Evolutionary conservation across 768 basidiomycete species (phyloP), one percentile per base, ranked within the genome.

Genomic region (Lactarius hatsudake): DNA sequence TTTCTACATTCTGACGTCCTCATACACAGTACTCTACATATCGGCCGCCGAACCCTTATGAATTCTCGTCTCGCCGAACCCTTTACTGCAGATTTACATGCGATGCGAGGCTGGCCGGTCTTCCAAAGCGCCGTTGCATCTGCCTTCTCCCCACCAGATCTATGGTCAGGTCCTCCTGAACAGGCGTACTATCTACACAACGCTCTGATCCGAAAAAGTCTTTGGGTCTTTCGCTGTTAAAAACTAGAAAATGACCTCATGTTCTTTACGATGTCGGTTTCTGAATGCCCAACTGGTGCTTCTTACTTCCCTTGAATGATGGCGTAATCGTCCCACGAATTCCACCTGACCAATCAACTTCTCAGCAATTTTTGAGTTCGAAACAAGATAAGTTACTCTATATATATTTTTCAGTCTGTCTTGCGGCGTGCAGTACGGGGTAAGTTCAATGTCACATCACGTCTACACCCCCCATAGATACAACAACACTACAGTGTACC

Each of bases 1-100:
- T 51, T 5, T 51, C 10, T 36, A 3, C 13, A 1, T 6, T 6
- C 51, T 67, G 45, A 67, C 43, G 54, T 63, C 45, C 58, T 38
- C 48, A 34, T 48, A 17, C 65, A 8, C 64, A 92, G 91, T 92
- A 63, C 78, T 91, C 42, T 93, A 92, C 75, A 93, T 63, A 59
- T 66, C 61, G 28, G 61, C 56, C 0, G 66, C 36, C 42, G 66
- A 67, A 43, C 57, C 61, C 40, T 28, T 67, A 58, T 67, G 38
- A 67, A 53, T 26, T 42, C n/a, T 38, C n/a, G n/a, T 26, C 43
- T 26, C 26, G 53, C 36, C 51, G n/a, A 17, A n/a, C 30, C 30
- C 30, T 32, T 61, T 51, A 51, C 48, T 51, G 48, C 48, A 13
- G 23, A 53, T 26, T 53, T 26, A 53, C 51, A 53, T 53, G 51